Evolutionary conservation across 2,329 filamentous ascomycete genomes (phyloP).

Genomic region (Aaosphaeria arxii): DNA sequence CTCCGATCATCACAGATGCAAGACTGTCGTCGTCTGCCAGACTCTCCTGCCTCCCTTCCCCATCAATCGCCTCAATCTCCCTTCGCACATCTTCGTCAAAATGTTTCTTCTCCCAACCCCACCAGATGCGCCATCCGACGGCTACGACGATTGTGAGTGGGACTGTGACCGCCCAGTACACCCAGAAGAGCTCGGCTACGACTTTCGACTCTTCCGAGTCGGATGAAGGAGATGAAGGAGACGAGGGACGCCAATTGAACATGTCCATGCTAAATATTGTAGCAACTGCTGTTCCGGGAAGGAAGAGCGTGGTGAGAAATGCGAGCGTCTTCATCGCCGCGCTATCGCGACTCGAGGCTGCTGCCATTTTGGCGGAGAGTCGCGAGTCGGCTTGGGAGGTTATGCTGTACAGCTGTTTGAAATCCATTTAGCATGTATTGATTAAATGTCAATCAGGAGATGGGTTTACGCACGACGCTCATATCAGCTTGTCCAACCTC

Average conservation of each 20-base stretch:
- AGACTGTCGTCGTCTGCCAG: too few relatives aligned
- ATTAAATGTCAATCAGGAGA: too few relatives aligned
- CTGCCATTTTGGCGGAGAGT: slow-evolving; percentile 4
- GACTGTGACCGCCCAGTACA: background rate
- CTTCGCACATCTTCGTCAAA: background rate
- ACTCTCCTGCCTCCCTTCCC: background rate
- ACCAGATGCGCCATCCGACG: background rate
- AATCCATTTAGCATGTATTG: too few relatives aligned
- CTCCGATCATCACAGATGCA: background rate
- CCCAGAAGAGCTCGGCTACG: background rate
- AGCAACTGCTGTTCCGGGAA: slow-evolving; percentile 35
- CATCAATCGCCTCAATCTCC: background rate
- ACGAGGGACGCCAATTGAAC: background rate
- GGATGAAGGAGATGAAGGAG: too few relatives aligned
- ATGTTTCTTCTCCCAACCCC: background rate
- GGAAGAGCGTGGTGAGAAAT: slow-evolving; percentile 38
- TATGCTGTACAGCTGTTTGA: background rate
- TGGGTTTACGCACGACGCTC: too few relatives aligned
- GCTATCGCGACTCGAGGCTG: slow-evolving; percentile 21
- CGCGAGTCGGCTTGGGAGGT: background rate
- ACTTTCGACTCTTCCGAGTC: background rate
- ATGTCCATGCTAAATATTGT: background rate
- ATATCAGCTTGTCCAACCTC: too few relatives aligned
- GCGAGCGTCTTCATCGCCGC: slow-evolving; percentile 38
- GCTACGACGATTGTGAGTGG: background rate